Conservation (phyloP, 78 protist genomes). For the Polysphondylium violaceum region DNA sequence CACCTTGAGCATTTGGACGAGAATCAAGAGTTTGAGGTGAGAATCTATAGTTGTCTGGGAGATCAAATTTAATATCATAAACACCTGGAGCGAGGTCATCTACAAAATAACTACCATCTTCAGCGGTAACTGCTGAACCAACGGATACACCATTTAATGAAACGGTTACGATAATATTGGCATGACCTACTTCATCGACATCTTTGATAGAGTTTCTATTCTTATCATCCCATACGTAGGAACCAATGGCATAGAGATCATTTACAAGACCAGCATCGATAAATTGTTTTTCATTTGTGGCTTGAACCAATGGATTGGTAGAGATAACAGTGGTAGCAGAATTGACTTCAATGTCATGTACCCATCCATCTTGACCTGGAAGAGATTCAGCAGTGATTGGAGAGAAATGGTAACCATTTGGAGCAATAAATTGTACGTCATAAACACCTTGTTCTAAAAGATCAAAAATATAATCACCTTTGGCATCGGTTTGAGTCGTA, state of each 20-base stretch:
- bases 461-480: constrained; percentile 30
- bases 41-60: background rate
- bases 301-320: background rate
- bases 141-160: constrained; percentile 2
- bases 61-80: background rate
- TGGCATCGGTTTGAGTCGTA: constrained; percentile 5
- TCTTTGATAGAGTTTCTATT: constrained; percentile 7
- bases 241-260: constrained; percentile 28
- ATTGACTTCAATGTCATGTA: background rate
- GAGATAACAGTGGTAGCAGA: background rate
- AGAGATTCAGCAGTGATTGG: constrained; percentile 2
- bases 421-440: background rate
- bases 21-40: constrained; percentile 3
- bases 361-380: constrained; percentile 2
- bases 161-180: constrained; percentile 2
- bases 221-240: constrained; percentile 21
- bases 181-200: constrained; percentile 7
- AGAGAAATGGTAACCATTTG: background rate
- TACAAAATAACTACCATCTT: constrained; percentile 5
- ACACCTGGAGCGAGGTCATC: constrained; percentile 2
- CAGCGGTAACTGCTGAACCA: background rate
- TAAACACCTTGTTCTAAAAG: background rate
- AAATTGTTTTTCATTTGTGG: background rate
- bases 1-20: background rate
- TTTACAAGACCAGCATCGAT: constrained; percentile 14